Evolutionary conservation across 2,329 filamentous ascomycete genomes (phyloP), one percentile per base, ranked within the genome.

Genomic region (Neopestalotiopsis sp.): DNA sequence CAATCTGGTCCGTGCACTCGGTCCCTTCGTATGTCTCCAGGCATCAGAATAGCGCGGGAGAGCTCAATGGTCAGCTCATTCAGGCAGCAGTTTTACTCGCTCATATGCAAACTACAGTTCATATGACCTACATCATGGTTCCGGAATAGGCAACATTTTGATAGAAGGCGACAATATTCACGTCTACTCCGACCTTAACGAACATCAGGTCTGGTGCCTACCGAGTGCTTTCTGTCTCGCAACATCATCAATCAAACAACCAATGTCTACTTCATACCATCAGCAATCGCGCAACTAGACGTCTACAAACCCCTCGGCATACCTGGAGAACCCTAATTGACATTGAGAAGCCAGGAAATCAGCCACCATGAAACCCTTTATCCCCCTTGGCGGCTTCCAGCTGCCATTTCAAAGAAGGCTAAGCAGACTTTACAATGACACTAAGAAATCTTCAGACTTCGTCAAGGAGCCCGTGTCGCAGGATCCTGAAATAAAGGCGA

Each of bases 361-460:
- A 56, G 63, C 13, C 68, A 70, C 57, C 71, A 88, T 88, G 86
- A 85, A 85, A 68, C 85, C 84, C 0, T 83, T 86, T 68, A 74
- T 87, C n/a, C 83, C 85, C 10, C 76, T 83, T 62, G 83, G 84
- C 67, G 85, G 85, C 78, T 84, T 87, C 70, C 83, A 86, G 79
- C 80, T 87, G 78, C 85, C 88, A 63, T 86, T 90, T 69, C 88
- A 90, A 78, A 85, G 88, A 70, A 86, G 89, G 67, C 84, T 94
- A 20, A 92, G 90, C 72, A 86, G 92, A 75, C 88, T 95, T 68
- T 95, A 95, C 78, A 92, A 92, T 73, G 92, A 95, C 82, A 94
- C 92, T 69, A 95, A 95, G 78, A 92, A 90, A 74, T 93, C 91
- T 32, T 92, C 89, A 77, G 90, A 93, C 78, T 92, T 92, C 72